Conservation (phyloP, 192 early-diverging fungal genomes). For the Umbelopsis sp. region DNA sequence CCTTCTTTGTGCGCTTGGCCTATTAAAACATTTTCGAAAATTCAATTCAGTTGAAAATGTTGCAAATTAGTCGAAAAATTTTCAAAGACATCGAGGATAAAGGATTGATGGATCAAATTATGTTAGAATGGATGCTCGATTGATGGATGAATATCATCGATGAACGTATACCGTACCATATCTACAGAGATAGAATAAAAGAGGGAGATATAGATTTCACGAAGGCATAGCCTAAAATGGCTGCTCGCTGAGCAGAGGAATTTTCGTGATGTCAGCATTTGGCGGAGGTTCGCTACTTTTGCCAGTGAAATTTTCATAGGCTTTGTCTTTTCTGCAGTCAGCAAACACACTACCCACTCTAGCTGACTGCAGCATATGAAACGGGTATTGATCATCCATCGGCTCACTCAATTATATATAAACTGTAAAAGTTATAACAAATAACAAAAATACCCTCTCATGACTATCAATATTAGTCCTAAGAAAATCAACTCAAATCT, state of each 20-base stretch:
- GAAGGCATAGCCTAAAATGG: background rate
- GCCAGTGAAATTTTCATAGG: no score
- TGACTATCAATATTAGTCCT: no score
- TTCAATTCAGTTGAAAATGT: background rate
- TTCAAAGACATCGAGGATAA: background rate
- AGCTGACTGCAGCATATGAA: no score
- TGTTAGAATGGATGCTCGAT: conserved; percentile 10
- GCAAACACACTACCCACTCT: no score
- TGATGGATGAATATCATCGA: conserved; percentile 30
- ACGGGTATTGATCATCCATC: no score
- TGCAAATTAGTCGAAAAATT: background rate
- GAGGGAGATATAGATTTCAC: conserved; percentile 2
- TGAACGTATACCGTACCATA: conserved; percentile 9
- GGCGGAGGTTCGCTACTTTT: no score
- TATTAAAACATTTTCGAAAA: conserved; percentile 17
- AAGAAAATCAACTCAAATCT: no score
- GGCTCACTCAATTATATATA: no score
- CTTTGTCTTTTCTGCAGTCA: no score
- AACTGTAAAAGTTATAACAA: no score
- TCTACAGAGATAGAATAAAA: conserved; percentile 21
- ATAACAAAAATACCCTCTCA: no score
- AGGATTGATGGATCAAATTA: conserved; percentile 12
- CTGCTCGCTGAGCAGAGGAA: background rate
- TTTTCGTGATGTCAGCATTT: background rate
- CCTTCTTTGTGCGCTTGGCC: conserved; percentile 98